These are phyloP conservation scores for Rhodofomes roseus DNA, from an alignment of 1,284 basidiomycete genomes.

Conservation along the genomic window DNA sequence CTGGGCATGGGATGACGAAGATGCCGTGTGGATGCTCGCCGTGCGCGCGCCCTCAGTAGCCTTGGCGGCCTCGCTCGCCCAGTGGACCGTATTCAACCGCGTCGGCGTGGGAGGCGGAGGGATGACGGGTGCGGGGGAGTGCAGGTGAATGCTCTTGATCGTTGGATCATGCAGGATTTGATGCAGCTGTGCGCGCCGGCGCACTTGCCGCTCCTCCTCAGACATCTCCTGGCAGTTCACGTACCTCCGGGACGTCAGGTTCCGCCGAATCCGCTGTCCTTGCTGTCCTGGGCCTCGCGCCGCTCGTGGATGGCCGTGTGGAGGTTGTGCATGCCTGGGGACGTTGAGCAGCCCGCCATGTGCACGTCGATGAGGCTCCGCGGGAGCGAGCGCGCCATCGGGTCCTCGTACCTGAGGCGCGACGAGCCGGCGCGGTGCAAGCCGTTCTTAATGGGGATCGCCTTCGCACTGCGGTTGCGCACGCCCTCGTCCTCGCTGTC, in stretches of 20 bases:
- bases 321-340: conserved; percentile 19
- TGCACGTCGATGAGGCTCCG: conserved; percentile 27
- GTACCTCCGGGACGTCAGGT: conserved; percentile 9
- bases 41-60: conserved; percentile 19
- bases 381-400: conserved; percentile 30
- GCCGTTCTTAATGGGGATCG: conserved; percentile 24
- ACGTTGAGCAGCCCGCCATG: conserved; percentile 29
- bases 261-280: conserved; percentile 13
- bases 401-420: conserved; percentile 17
- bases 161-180: conserved; percentile 16
- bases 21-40: not conserved
- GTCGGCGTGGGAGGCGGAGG: conserved; percentile 7
- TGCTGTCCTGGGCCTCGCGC: conserved; percentile 13
- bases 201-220: conserved; percentile 17
- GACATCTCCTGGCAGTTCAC: conserved; percentile 13
- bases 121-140: conserved; percentile 11
- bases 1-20: not conserved
- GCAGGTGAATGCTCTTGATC: conserved; percentile 10
- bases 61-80: conserved; percentile 21
- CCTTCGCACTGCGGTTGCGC: conserved; percentile 6
- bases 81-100: conserved; percentile 12
- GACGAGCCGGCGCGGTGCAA: conserved; percentile 22
- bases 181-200: conserved; percentile 19
- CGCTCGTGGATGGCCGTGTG: conserved; percentile 20
- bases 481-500: conserved; percentile 28